Percentiles rank a stretch among this genome's conserved stretches.
Conservation (phyloP, 2,329 filamentous ascomycete species). For the Phaeomoniella chlamydospora region DNA sequence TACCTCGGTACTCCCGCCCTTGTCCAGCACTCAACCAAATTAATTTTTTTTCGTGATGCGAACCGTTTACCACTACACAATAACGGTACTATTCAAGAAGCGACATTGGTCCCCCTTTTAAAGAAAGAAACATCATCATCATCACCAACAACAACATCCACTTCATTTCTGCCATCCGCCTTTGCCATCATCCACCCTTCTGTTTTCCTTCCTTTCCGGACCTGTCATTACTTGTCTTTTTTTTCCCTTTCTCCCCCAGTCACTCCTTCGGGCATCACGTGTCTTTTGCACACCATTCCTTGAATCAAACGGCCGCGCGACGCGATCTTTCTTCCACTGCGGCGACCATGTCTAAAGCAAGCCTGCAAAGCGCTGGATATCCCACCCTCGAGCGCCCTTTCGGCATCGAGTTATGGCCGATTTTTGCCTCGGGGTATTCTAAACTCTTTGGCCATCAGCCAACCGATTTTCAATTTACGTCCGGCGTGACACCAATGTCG, state of each 20-base stretch:
- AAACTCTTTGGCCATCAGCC: slow-evolving; percentile 65
- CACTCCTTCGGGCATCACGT: slow-evolving; percentile 2
- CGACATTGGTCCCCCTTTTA: too few relatives aligned
- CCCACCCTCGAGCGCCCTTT: slow-evolving; percentile 87
- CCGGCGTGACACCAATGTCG: slow-evolving; percentile 75
- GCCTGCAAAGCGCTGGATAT: slow-evolving; percentile 28
- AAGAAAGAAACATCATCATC: too few relatives aligned
- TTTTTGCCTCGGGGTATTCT: slow-evolving; percentile 81
- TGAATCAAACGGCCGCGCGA: slow-evolving; percentile 4
- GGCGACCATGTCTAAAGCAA: slow-evolving; percentile 2
- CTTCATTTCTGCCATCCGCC: too few relatives aligned
- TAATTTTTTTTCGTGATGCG: too few relatives aligned
- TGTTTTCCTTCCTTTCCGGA: neutral
- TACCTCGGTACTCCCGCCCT: too few relatives aligned
- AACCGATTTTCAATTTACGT: slow-evolving; percentile 71
- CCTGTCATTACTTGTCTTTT: neutral
- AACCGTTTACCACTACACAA: too few relatives aligned
- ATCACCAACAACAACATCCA: too few relatives aligned
- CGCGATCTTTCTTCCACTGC: slow-evolving; percentile 2
- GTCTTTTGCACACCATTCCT: slow-evolving; percentile 8
- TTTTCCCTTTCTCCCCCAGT: neutral
- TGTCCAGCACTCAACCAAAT: too few relatives aligned
- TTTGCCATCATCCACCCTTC: too few relatives aligned
- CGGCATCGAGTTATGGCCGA: slow-evolving; percentile 80
- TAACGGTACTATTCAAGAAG: too few relatives aligned